Percentiles rank a stretch among this genome's conserved stretches.
Evolutionary conservation across 2,329 filamentous ascomycete species (phyloP).

Genomic region (Fusarium chlamydosporum): DNA sequence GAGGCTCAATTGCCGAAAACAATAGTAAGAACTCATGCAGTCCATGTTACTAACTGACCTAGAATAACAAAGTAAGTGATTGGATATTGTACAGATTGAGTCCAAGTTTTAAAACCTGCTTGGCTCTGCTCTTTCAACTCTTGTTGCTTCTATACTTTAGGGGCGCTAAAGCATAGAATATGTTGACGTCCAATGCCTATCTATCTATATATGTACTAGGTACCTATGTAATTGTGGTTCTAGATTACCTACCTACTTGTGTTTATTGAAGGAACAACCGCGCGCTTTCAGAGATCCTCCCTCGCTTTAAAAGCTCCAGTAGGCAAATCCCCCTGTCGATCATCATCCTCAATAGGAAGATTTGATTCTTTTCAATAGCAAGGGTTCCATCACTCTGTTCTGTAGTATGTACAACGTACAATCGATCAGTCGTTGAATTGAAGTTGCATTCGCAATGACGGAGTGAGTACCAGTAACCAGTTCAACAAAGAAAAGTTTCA

Average conservation of each 20-base stretch:
- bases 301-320: not conserved
- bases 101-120: not conserved
- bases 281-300: not conserved
- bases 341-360: slow-evolving; percentile 21
- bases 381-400: slow-evolving; percentile 14
- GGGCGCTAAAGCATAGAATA: not conserved
- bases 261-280: not conserved
- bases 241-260: not conserved
- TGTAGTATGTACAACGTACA: not conserved
- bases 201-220: not conserved
- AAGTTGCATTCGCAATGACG: slow-evolving; percentile 19
- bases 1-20: not conserved
- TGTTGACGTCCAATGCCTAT: too few species aligned
- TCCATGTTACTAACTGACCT: not conserved
- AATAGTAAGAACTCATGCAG: too few species aligned
- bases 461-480: not conserved
- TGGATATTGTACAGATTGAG: not conserved
- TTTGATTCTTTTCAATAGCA: not conserved
- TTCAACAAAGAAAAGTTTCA: slow-evolving; percentile 17
- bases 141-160: not conserved
- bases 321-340: slow-evolving; percentile 41
- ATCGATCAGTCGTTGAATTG: not conserved
- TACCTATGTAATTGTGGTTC: slow-evolving; percentile 6
- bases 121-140: not conserved
- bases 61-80: not conserved